Base-by-base conservation (phyloP, 139 green algal genomes). In the Picochlorum sp. region DNA sequence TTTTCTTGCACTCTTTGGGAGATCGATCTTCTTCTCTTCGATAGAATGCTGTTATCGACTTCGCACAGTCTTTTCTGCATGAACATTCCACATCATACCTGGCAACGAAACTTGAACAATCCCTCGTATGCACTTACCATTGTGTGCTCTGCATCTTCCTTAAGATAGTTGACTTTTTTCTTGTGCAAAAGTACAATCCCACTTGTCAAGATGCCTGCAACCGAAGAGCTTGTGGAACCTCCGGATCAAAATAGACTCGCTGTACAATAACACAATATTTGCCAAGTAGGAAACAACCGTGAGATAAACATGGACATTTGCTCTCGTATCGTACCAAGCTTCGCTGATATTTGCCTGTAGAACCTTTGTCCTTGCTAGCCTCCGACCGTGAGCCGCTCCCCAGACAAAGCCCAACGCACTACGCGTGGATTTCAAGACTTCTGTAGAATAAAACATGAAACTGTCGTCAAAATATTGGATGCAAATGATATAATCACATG, bases 311-410 rank as follows among this genome's bases (percentile, higher is more conserved):
- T 38, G 32, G 44, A 15, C 32, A 18, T 18, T 57, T 64, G 15
- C 11, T 15, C 28, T 26, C 10, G 52, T 18, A 14, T 38, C 75
- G 55, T 54, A 88, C 85, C 83, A 91, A 20, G 82, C 70, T 45
- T 86, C 72, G 8, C 67, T 26, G 0, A 92, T 66, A 45, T 85
- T 77, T 21, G 89, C 81, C 26, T 68, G 66, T 32, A 90, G 55
- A 11, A 92, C 77, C 56, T 82, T 84, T 47, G 23, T 59, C 23
- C 79, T 80, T 38, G 77, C 81, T 5, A 92, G 68, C 65, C 84
- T 88, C 26, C 81, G 84, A 61, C 85, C 83, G 47, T 92, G 81
- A 0, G 85, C 85, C 34, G 86, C 82, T 20, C 83, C 84, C 85
- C 85, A 91, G 11, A 92, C 74, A 10, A 80, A 78, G 2, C 83